Percentiles rank a stretch among this genome's conserved stretches.
These are phyloP conservation scores for Akanthomyces lecanii DNA, from an alignment of 2,329 filamentous ascomycete genomes.

Conservation along the genomic window DNA sequence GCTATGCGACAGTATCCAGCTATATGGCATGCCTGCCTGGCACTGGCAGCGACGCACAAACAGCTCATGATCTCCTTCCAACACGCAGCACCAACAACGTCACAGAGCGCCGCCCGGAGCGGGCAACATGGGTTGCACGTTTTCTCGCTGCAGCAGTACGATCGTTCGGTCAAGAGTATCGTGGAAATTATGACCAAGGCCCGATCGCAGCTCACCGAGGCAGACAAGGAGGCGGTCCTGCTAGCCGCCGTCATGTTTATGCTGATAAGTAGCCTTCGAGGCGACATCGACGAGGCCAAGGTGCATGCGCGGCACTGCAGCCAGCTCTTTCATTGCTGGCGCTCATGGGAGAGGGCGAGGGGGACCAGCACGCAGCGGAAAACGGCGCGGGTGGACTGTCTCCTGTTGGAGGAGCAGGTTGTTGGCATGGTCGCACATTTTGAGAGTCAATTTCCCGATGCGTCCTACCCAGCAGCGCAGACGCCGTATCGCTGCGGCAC, in stretches of 20 bases:
- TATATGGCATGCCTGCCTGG: not conserved
- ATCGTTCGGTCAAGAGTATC: not conserved
- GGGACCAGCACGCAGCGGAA: not conserved
- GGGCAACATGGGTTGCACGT: not conserved
- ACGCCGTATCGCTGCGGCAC: not conserved
- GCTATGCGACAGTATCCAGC: not conserved
- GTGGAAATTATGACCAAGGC: not conserved
- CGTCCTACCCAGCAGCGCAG: not conserved
- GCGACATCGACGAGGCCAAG: not conserved
- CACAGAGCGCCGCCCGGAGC: not conserved
- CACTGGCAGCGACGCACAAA: not conserved
- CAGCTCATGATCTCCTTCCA: not conserved
- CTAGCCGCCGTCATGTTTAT: not conserved
- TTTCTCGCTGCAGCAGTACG: not conserved
- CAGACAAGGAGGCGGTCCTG: not conserved
- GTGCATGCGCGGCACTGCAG: not conserved
- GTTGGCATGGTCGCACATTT: not conserved
- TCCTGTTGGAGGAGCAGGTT: not conserved
- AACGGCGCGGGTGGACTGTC: not conserved
- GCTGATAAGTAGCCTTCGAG: not conserved
- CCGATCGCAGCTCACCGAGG: not conserved
- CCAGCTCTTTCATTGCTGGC: not conserved
- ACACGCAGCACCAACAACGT: too few species aligned
- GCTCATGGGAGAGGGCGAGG: not conserved
- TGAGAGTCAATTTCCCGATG: not conserved